Evolutionary conservation across 1,139 yeast genomes (phyloP).

Genomic region (Kodamaea fungicola): DNA sequence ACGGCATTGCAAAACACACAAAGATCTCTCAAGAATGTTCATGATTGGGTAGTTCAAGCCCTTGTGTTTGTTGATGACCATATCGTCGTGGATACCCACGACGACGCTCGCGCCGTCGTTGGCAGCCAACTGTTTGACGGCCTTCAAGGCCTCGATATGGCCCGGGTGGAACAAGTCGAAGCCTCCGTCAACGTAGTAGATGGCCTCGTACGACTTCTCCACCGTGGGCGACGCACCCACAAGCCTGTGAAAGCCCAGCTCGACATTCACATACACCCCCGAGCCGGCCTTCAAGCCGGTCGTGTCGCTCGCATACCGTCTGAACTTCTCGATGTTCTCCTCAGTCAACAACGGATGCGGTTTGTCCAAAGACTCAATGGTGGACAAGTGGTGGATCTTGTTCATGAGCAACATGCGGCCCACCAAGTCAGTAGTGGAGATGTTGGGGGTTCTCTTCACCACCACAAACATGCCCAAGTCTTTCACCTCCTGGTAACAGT

Average conservation of each 20-base stretch:
- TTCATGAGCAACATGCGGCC: constrained; percentile 77
- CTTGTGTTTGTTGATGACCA: constrained; percentile 52
- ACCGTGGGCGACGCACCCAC: constrained; percentile 31
- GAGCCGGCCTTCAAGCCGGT: constrained; percentile 64
- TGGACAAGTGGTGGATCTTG: constrained; percentile 53
- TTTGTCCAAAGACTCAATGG: constrained; percentile 22
- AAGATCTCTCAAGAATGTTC: constrained; percentile 80
- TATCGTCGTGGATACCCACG: constrained; percentile 71
- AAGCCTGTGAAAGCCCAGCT: constrained; percentile 23
- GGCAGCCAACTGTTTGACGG: constrained; percentile 38
- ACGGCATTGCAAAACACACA: constrained; percentile 84
- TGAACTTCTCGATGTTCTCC: constrained; percentile 36
- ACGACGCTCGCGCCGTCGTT: constrained; percentile 45
- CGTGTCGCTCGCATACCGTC: constrained; percentile 59
- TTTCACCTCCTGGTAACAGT: constrained; percentile 82
- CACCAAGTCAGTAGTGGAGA: constrained; percentile 91
- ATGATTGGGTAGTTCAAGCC: constrained; percentile 78
- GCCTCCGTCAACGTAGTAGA: constrained; percentile 74
- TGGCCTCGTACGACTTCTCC: constrained; percentile 22
- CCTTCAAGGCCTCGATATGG: constrained; percentile 68
- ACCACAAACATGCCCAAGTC: constrained; percentile 83
- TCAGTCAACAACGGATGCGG: constrained; percentile 32
- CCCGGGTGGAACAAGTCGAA: constrained; percentile 94
- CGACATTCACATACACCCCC: constrained; percentile 50
- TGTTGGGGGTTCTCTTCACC: constrained; percentile 90